These are phyloP conservation scores for Backusella circina DNA, from an alignment of 192 early-diverging fungal species.

Conservation along the genomic window DNA sequence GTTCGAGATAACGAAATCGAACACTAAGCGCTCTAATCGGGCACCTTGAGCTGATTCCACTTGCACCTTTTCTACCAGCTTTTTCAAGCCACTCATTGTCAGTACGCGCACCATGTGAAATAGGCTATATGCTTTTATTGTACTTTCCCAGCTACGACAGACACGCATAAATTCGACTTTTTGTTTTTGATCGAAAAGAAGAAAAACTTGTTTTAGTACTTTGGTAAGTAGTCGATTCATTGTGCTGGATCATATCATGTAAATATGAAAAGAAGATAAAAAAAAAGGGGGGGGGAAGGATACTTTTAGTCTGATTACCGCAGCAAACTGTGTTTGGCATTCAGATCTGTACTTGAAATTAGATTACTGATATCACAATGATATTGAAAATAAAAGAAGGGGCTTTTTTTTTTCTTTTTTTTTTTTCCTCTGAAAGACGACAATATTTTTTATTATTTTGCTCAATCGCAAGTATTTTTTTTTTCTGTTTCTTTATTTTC, in stretches of 20 bases:
- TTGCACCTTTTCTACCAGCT: neutral
- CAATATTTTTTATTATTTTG: neutral
- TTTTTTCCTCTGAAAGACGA: neutral
- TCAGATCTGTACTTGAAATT: neutral
- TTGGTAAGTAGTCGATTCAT: neutral
- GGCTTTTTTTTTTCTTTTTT: neutral
- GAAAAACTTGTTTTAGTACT: neutral
- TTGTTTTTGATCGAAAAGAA: neutral
- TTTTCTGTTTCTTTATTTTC: no score
- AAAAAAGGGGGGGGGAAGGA: neutral
- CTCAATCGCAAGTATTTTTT: neutral
- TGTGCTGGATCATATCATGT: no score
- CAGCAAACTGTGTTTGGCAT: neutral
- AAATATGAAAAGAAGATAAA: no score
- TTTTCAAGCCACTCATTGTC: neutral
- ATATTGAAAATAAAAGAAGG: no score
- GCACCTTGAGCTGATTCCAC: neutral
- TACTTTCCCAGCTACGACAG: neutral
- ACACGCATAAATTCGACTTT: neutral
- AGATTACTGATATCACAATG: neutral
- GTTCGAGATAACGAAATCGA: neutral
- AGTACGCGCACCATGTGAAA: neutral
- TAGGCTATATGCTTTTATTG: neutral
- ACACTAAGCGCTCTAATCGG: neutral
- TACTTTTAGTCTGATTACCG: neutral